Conservation (phyloP, 2,329 filamentous ascomycete species). For the Cladophialophora chaetospira region DNA sequence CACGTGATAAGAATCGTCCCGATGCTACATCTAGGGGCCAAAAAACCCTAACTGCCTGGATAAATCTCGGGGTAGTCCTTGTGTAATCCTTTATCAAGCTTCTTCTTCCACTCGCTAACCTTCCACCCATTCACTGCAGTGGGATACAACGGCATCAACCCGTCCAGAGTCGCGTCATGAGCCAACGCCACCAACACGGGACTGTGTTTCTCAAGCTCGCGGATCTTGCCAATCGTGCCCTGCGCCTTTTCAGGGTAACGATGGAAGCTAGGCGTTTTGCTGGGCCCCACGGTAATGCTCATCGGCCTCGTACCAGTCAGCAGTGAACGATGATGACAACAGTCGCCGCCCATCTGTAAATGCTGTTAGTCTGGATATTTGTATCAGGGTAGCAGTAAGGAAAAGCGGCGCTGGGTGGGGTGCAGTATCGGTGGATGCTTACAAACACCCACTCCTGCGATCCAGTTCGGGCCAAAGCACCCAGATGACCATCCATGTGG, state of each 20-base stretch:
- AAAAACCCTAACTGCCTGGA: too few species aligned
- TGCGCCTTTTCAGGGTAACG: slow-evolving; percentile 31
- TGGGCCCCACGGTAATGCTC: slow-evolving; percentile 6
- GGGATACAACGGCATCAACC: slow-evolving; percentile 5
- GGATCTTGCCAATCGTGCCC: slow-evolving; percentile 31
- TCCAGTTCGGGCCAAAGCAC: slow-evolving; percentile 28
- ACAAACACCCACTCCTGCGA: slow-evolving; percentile 48
- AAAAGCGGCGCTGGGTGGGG: too few species aligned
- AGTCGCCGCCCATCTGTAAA: slow-evolving; percentile 57
- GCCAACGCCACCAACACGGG: slow-evolving; percentile 7
- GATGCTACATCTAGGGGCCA: too few species aligned
- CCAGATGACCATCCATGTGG: slow-evolving; percentile 34
- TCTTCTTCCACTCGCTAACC: neutral
- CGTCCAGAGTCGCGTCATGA: slow-evolving; percentile 9
- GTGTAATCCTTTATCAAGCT: neutral
- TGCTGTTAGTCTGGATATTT: too few species aligned
- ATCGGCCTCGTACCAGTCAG: slow-evolving; percentile 5
- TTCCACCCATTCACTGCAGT: neutral
- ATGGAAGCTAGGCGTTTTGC: slow-evolving; percentile 28
- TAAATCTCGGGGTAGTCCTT: neutral
- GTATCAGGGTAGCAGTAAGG: too few species aligned
- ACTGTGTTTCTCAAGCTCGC: slow-evolving; percentile 15
- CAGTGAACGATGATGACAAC: slow-evolving; percentile 43
- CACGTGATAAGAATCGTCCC: too few species aligned
- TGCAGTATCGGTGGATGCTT: too few species aligned